These are phyloP conservation scores for Stylosanthes scabra DNA, from an alignment of 331 rosid species.

Conservation along the genomic window DNA sequence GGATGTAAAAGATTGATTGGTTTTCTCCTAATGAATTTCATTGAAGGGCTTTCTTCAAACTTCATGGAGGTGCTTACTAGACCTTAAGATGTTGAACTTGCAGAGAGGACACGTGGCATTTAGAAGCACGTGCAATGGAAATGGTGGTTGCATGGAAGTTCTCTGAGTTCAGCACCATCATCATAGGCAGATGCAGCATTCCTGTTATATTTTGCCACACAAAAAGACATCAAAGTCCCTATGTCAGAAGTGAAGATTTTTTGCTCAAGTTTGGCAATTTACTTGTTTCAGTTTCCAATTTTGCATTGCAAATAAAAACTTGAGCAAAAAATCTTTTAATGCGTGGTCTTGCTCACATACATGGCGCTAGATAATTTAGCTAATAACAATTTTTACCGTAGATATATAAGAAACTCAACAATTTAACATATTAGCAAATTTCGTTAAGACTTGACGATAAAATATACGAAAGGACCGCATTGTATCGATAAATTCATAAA, in stretches of 20 bases:
- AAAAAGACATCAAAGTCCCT: slow-evolving; percentile 28
- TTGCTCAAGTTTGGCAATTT: no score
- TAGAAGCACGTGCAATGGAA: slow-evolving; percentile 79
- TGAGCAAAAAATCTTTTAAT: neutral
- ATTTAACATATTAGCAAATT: no score
- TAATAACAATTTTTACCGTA: no score
- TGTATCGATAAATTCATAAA: no score
- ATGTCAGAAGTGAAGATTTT: no score
- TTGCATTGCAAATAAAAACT: neutral
- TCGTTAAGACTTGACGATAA: no score
- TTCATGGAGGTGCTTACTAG: slow-evolving; percentile 40
- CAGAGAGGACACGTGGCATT: slow-evolving; percentile 90
- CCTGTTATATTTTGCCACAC: slow-evolving; percentile 52
- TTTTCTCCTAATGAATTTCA: slow-evolving; percentile 1
- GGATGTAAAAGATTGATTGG: slow-evolving; percentile 4
- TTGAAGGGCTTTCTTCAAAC: slow-evolving; percentile 48
- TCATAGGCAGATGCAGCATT: slow-evolving; percentile 84
- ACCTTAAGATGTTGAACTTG: slow-evolving; percentile 76
- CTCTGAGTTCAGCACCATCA: slow-evolving; percentile 67
- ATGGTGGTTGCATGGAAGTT: slow-evolving; percentile 89
- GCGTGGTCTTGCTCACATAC: no score
- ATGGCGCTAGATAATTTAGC: no score
- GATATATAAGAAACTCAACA: no score
- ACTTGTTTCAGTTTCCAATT: slow-evolving; percentile 22
- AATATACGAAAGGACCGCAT: no score